Evolutionary conservation across 495 filamentous ascomycete genomes (phyloP).

Genomic region (Ramalina intermedia): DNA sequence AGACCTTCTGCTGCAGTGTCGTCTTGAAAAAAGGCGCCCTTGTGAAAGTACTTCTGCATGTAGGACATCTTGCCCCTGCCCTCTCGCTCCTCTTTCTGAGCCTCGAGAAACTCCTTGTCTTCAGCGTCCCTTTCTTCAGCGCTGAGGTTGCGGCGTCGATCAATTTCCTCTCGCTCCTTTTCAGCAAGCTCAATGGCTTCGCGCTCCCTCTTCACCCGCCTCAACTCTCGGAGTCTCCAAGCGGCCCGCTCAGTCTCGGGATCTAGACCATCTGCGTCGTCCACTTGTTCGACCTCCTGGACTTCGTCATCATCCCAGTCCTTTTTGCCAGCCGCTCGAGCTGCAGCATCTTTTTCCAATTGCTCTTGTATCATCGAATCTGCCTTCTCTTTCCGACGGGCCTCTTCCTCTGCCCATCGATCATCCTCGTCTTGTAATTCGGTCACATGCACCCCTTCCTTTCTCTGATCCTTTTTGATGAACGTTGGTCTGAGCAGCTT

Average conservation of each 20-base stretch:
- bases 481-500: conserved; percentile 80
- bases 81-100: conserved; percentile 72
- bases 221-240: conserved; percentile 88
- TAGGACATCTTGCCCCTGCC: conserved; percentile 77
- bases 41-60: conserved; percentile 96
- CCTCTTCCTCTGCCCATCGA: conserved; percentile 41
- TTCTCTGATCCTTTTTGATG: conserved; percentile 68
- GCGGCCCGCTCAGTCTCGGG: conserved; percentile 79
- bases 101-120: conserved; percentile 60
- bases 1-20: conserved; percentile 60
- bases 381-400: conserved; percentile 43
- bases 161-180: conserved; percentile 76
- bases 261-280: conserved; percentile 76
- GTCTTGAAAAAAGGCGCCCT: conserved; percentile 87
- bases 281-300: conserved; percentile 48
- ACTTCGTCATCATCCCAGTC: conserved; percentile 79
- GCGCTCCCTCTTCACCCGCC: conserved; percentile 71
- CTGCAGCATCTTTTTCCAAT: conserved; percentile 63
- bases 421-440: conserved; percentile 30
- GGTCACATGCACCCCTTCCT: conserved; percentile 16
- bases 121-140: conserved; percentile 78
- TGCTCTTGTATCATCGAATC: conserved; percentile 79
- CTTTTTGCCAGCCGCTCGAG: conserved; percentile 57
- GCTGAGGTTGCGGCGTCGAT: conserved; percentile 74
- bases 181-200: conserved; percentile 73